Base-by-base conservation (phyloP, 331 rosid genomes). In the Stylosanthes scabra region DNA sequence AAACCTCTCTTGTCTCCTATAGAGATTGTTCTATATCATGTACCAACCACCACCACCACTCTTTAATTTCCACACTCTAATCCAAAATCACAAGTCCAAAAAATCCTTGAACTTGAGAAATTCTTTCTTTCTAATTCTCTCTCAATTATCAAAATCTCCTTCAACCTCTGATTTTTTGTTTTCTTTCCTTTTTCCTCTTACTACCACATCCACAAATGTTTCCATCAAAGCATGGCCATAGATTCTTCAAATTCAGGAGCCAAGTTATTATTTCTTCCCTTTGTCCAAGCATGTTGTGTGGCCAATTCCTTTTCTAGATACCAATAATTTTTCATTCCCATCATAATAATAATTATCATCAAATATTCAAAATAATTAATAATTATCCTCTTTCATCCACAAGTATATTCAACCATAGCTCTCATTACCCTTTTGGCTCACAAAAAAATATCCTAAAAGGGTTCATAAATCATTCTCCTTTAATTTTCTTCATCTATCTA, bases 241-340 rank as follows among this genome's bases (percentile, higher is more conserved):
- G 96, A 83, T 88, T 85, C 86, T 93, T 89, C 89, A 93, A 93
- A 72, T 93, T 91, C 51, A 89, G 91, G 68, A 55, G 9, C 80
- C 64, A 45, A 20, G 10, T 79, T n/a, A n/a, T n/a, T n/a, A n/a
- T n/a, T n/a, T n/a, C n/a, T n/a, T n/a, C n/a, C n/a, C n/a, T n/a
- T 15, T 80, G 75, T 69, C 78, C 25, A 3, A 31, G 37, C 27
- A 51, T 58, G 51, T 34, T 58, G 6, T 4, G 13, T 29, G 37
- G 49, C 78, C 84, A 74, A 83, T 76, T 78, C 78, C 11, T 34
- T 80, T 73, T 85, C 64, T 82, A 76, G 5, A 28, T n/a, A n/a
- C n/a, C n/a, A n/a, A n/a, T n/a, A n/a, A n/a, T n/a, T n/a, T n/a
- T n/a, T n/a, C n/a, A n/a, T n/a, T n/a, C n/a, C n/a, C n/a, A n/a